Conservation (phyloP, 2,329 filamentous ascomycete genomes). For the Trichoderma sp. region DNA sequence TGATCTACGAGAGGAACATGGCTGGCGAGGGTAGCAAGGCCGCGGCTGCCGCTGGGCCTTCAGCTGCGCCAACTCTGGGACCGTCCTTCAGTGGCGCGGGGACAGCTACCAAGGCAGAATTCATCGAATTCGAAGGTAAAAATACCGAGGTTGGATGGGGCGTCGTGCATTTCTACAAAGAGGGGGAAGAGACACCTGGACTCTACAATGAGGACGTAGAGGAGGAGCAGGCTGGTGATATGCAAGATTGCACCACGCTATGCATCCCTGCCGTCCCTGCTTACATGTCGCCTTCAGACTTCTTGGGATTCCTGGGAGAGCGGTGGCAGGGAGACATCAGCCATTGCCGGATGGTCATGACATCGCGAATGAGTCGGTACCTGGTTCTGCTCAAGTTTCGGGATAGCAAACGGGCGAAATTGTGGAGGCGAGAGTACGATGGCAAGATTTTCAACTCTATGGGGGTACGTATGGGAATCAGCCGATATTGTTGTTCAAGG, state of each 20-base stretch:
- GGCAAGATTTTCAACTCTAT: constrained; percentile 91
- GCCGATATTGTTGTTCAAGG: constrained; percentile 26
- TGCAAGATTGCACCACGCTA: constrained; percentile 78
- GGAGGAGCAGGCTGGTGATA: constrained; percentile 35
- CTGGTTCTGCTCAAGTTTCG: constrained; percentile 96
- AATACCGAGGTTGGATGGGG: constrained; percentile 87
- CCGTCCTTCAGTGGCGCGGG: constrained; percentile 63
- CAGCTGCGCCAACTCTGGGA: constrained; percentile 57
- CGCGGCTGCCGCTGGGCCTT: constrained; percentile 44
- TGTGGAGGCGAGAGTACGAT: constrained; percentile 87
- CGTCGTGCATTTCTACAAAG: constrained; percentile 90
- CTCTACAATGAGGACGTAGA: constrained; percentile 45
- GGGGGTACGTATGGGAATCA: constrained; percentile 59
- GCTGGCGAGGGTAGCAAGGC: constrained; percentile 46
- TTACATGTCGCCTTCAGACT: constrained; percentile 88
- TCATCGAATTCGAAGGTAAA: constrained; percentile 69
- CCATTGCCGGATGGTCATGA: constrained; percentile 94
- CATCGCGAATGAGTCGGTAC: constrained; percentile 85
- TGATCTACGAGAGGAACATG: constrained; percentile 38
- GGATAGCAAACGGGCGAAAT: constrained; percentile 70
- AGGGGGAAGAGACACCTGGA: constrained; percentile 72
- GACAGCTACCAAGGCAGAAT: constrained; percentile 81
- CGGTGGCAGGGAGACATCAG: constrained; percentile 83
- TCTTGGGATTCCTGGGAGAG: constrained; percentile 89
- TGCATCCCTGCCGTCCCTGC: constrained; percentile 95